Evolutionary conservation across 1,284 basidiomycete genomes (phyloP).

Genomic region (Mycena citricolor): DNA sequence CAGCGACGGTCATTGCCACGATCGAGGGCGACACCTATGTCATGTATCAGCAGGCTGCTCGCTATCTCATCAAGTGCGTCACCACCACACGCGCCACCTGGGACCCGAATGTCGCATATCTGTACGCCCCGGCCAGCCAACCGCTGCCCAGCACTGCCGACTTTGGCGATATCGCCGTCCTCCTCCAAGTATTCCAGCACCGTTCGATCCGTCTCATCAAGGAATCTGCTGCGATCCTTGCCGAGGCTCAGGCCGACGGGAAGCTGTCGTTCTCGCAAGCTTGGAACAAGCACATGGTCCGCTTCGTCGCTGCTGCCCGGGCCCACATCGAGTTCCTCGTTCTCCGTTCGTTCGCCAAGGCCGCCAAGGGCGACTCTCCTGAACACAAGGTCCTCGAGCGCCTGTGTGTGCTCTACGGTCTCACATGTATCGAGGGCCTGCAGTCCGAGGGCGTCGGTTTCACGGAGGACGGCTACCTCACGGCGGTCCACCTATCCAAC

Average conservation of each 20-base stretch:
- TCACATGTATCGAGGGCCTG: conserved; percentile 25
- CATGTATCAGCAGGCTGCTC: conserved; percentile 29
- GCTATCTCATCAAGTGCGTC: conserved; percentile 25
- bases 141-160: conserved; percentile 4
- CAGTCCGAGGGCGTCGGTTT: conserved; percentile 11
- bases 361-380: conserved; percentile 2
- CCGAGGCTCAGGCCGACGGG: conserved; percentile 9
- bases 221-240: conserved; percentile 18
- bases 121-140: neutral
- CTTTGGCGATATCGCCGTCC: conserved; percentile 15
- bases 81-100: conserved; percentile 1
- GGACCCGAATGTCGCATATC: neutral
- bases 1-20: conserved; percentile 22
- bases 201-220: conserved; percentile 14
- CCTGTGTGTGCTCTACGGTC: conserved; percentile 24
- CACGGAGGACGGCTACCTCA: conserved; percentile 22
- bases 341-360: conserved; percentile 22
- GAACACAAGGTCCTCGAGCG: conserved; percentile 15
- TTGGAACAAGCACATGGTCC: conserved; percentile 28
- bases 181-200: conserved; percentile 9
- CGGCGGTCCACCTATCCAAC: conserved; percentile 2
- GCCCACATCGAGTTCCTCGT: conserved; percentile 27
- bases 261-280: conserved; percentile 15
- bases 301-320: conserved; percentile 23
- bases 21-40: conserved; percentile 28